phyloP scores from a whole-genome alignment of 768 basidiomycete species.

The Mrakia frigida region DNA sequence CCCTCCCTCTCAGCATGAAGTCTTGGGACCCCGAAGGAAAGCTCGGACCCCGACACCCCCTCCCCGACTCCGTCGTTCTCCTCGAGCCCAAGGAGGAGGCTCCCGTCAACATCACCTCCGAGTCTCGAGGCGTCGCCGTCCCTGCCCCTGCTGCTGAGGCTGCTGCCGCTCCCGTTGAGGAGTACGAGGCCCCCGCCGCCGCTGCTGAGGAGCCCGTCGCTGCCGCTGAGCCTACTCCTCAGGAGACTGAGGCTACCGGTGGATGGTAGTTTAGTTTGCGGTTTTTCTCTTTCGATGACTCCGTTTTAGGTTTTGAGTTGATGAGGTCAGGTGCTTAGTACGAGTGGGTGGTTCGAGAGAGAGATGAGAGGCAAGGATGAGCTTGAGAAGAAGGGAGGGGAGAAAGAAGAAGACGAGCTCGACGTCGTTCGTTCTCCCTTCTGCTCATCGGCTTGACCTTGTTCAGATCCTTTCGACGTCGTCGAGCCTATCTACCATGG shows the following conservation, averaged over 20 bases:
- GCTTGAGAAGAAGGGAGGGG: neutral
- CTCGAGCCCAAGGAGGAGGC: constrained; percentile 85
- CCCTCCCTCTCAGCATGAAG: constrained; percentile 69
- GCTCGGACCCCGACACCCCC: constrained; percentile 81
- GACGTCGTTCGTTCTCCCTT: no score
- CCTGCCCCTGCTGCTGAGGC: constrained; percentile 33
- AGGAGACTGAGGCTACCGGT: constrained; percentile 1
- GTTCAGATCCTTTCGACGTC: no score
- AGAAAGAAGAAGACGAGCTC: neutral
- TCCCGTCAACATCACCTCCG: constrained; percentile 80
- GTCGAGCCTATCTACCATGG: no score
- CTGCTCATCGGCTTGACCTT: no score
- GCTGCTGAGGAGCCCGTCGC: constrained; percentile 18
- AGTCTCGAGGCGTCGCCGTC: constrained; percentile 60
- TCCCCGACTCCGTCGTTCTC: constrained; percentile 90
- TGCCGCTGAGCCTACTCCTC: constrained; percentile 9
- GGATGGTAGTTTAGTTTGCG: neutral
- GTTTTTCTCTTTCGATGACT: no score
- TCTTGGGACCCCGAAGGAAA: constrained; percentile 88
- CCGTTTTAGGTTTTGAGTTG: neutral
- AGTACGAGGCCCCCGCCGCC: constrained; percentile 16
- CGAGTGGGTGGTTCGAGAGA: no score
- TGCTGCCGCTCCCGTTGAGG: constrained; percentile 18
- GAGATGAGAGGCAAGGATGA: neutral
- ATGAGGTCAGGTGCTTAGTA: neutral